Evolutionary conservation across 129 eudicot species (phyloP).

Genomic region (Flaveria linearis): DNA sequence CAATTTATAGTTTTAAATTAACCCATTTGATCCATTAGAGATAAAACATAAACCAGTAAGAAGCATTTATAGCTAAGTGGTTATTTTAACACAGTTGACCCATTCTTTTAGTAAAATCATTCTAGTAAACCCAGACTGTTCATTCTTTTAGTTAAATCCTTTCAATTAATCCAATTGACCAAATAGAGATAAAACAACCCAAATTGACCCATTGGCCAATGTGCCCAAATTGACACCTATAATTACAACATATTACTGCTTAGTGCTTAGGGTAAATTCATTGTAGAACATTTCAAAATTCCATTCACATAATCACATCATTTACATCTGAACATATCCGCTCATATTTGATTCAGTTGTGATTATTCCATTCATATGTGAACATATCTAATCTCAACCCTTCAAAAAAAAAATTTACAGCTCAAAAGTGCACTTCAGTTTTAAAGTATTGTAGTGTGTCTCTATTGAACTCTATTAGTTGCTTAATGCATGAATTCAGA

Average conservation of each 20-base stretch:
- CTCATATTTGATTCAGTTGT: neutral
- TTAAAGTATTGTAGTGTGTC: neutral
- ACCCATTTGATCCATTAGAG: neutral
- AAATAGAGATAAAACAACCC: neutral
- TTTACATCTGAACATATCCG: neutral
- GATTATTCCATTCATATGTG: neutral
- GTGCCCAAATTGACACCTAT: conserved; percentile 13
- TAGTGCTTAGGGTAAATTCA: neutral
- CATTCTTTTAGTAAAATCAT: neutral
- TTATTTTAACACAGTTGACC: neutral
- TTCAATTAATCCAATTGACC: neutral
- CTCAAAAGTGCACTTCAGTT: neutral
- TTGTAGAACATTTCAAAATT: neutral
- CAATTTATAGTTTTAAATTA: neutral
- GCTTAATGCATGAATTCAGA: conserved; percentile 11
- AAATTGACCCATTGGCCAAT: conserved; percentile 1
- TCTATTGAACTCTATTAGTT: neutral
- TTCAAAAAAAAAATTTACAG: neutral
- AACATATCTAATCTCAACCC: neutral
- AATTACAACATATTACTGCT: neutral
- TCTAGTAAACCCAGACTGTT: too few species aligned
- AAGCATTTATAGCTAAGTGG: neutral
- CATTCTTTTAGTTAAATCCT: neutral
- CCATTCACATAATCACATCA: neutral
- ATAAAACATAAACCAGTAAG: neutral